Evolutionary conservation across 148 eudicot species (phyloP), one percentile per base, ranked within the genome.

Genomic region (Amaranthus cruentus): DNA sequence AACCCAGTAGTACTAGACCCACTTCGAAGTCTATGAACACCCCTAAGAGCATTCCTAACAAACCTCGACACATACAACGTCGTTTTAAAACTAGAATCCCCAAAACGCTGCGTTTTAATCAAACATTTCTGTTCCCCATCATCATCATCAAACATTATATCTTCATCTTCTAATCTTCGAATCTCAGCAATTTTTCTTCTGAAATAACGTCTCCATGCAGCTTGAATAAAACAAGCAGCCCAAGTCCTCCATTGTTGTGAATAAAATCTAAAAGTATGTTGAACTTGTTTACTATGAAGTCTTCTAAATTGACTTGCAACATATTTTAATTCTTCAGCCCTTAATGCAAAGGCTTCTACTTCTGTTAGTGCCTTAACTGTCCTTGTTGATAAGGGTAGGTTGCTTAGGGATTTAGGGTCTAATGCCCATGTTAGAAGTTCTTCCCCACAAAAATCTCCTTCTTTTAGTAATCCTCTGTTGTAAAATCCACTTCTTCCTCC

Each of bases 221-320:
- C 97, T 83, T 96, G 99, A 18, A 95, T 92, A 58, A 92, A 92
- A 71, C 94, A 85, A 13, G 99, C 90, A 2, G 97, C 99, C 99
- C 99, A 96, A 0, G 97, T 96, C 80, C 89, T 73, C 99, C 99
- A 96, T 62, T 92, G 99, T 48, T 92, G 97, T 2, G 99, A 96
- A 80, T 96, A 88, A 68, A 86, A 91, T 3, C 97, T 80, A 74
- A 90, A 95, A 0, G 97, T 95, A 80, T 95, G 99, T 51, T 92
- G 99, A 58, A 96, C 97, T 63, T 96, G 97, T 73, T 96, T 80
- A 71, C 99, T 95, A 83, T 96, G 96, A 55, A 95, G 99, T 56
- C 99, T 84, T 74, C 99, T 83, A 63, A 95, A 95, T 75, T 95
- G 99, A 52, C 96, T 75, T 3, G 99, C 99, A 43, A 95, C 99